Base-by-base conservation (phyloP, 2,329 filamentous ascomycete species). In the Beauveria rudraprayagi region DNA sequence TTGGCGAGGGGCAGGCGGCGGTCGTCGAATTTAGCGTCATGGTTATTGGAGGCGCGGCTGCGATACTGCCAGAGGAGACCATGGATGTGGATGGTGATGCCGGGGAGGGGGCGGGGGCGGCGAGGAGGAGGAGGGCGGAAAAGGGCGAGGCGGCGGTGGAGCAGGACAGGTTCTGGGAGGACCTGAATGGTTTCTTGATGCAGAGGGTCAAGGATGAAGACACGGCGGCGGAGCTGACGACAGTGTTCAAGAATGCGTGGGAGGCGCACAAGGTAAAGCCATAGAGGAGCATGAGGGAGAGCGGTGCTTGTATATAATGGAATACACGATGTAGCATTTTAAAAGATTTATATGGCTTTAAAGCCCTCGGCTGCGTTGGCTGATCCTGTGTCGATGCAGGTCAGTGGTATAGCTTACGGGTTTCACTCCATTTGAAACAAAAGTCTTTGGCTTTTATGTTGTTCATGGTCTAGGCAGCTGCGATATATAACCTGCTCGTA, bases 11-110 rank as follows among this genome's bases (percentile, higher is more conserved):
- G n/a, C 79, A 76, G 30, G n/a, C 34, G 26, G 22, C 60, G 24
- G 78, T 93, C 0, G 92, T 93, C 0, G 92, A 96, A 72, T 87
- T 97, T 64, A 85, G 85, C 1, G 83, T 97, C 60, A 97, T 97
- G 92, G 81, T 97, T 22, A 85, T 96, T 71, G 90, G 89, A 3
- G 92, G 91, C 24, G 76, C 77, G 14, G 76, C 78, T 43, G 78
- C 76, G 0, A 76, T 77, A 52, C 72, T 75, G 59, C 75, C 75
- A 37, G 76, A 48, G 62, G 71, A 75, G 65, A 64, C 67, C n/a
- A 68, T 61, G 10, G 72, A 75, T 54, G 77, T 71, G 40, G 55
- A 65, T 66, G 3, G 63, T 67, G 16, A 62, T 60, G 3, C 59
- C 63, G 51, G 61, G 68, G 8, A 65, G 22, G n/a, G 4, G 28